These are phyloP conservation scores for Tetrahymena malaccensis DNA, from an alignment of 73 alveolate species.

Conservation along the genomic window DNA sequence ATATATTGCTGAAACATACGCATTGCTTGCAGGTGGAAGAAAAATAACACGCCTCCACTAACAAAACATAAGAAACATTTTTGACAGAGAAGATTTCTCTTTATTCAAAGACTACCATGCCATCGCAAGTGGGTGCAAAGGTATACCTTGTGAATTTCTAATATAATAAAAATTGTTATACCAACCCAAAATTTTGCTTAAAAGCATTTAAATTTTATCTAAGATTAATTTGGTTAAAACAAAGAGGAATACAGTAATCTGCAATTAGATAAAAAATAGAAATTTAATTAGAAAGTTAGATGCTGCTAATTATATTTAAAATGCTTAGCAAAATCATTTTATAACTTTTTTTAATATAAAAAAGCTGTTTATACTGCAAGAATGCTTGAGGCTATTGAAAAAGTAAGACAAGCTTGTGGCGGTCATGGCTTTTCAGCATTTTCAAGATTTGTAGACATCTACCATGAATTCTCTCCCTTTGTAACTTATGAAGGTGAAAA, in stretches of 20 bases:
- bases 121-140: conserved; percentile 51
- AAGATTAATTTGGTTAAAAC: not conserved
- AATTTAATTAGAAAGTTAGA: too few species aligned
- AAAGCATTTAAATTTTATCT: not conserved
- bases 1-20: conserved; percentile 49
- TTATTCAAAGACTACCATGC: conserved; percentile 58
- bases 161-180: too few species aligned
- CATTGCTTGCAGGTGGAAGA: conserved; percentile 46
- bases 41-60: conserved; percentile 35
- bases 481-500: conserved; percentile 38
- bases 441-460: conserved; percentile 48
- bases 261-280: too few species aligned
- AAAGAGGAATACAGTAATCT: not conserved
- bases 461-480: conserved; percentile 35
- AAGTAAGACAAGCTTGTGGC: conserved; percentile 69
- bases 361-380: conserved; percentile 47
- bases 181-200: not conserved
- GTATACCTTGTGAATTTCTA: not conserved
- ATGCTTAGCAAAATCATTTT: not conserved
- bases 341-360: not conserved
- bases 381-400: conserved; percentile 55
- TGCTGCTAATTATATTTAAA: too few species aligned
- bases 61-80: conserved; percentile 48
- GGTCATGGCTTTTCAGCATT: conserved; percentile 73
- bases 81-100: conserved; percentile 50